Evolutionary conservation across 108 stramenopile genomes (phyloP), one percentile per base, ranked within the genome.

Genomic region (Pelagomonas calceolata): DNA sequence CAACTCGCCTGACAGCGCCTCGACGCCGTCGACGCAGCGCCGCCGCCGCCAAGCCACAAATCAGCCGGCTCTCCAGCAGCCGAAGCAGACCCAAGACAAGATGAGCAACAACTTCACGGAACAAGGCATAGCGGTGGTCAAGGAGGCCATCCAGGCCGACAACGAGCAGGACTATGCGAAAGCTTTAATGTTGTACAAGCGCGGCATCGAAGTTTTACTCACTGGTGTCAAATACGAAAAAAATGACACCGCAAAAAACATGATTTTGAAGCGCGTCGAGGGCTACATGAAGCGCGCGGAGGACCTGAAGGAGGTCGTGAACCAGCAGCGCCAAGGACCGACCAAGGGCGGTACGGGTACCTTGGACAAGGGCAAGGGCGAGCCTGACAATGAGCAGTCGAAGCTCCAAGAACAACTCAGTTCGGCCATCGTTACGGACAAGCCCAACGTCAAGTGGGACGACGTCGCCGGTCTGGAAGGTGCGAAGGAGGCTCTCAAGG

Each of bases 201-300:
- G 88, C 69, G 89, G 92, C 30, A 78, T 92, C 18, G 85, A 76
- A 10, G 88, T 88, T 44, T 98, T 98, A 85, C 94, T 95, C 66
- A 88, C 91, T 34, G 95, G 95, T 10, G 78, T 98, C 36, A 98
- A 98, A 81, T 96, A 98, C 76, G 97, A 98, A 82, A 91, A 94
- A 87, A 99, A 97, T 80, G 89, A 92, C 69, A 83, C 90, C 15
- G 81, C 93, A 18, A 93, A 90, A 78, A 91, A 88, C 65, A 90
- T 92, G n/a, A 85, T 98, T 32, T 63, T 87, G 36, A 88, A 93
- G 74, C 82, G 93, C 29, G 95, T 95, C 18, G 94, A 95, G 68
- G 98, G 95, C 0, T 99, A 99, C 85, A 95, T 99, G 95, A 92
- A 95, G 66, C 91, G 98, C 32, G 98, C 98, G 4, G 98, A 99